Conservation (phyloP, 164 flowering plant species). For the Umbilicus rupestris region DNA sequence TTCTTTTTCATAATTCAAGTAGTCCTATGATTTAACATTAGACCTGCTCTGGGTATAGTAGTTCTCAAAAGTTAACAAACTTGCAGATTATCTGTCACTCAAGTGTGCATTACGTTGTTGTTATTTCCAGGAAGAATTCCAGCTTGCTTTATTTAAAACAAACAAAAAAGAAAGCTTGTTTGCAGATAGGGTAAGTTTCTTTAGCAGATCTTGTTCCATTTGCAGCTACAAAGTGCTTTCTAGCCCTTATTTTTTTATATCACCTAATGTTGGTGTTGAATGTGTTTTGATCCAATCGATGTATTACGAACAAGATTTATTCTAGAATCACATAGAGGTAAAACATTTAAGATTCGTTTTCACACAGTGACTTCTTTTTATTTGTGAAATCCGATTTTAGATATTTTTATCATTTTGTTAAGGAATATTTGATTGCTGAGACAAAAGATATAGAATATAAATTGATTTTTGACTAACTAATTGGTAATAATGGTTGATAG, state of each 20-base stretch:
- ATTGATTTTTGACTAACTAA: not conserved
- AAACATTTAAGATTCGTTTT: not conserved
- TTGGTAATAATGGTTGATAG: not conserved
- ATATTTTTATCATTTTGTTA: too few species aligned
- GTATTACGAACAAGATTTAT: not conserved
- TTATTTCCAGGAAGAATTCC: slow-evolving; percentile 64
- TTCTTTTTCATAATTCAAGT: not conserved
- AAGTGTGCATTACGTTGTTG: not conserved
- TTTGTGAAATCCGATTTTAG: not conserved
- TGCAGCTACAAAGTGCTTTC: not conserved
- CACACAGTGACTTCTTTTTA: not conserved
- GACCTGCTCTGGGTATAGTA: not conserved
- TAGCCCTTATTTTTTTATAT: not conserved
- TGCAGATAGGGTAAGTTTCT: slow-evolving; percentile 60
- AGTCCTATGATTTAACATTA: not conserved
- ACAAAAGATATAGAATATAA: not conserved
- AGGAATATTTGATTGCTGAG: too few species aligned
- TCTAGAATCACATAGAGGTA: not conserved
- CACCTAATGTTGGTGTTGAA: not conserved
- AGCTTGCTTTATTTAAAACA: slow-evolving; percentile 79
- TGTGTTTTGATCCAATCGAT: not conserved
- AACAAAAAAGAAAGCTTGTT: slow-evolving; percentile 80
- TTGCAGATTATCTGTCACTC: not conserved
- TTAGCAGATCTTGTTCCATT: not conserved
- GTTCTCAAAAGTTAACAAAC: not conserved